A percentile compares a stretch with the other conserved stretches of the same genome.
phyloP scores from a whole-genome alignment of 2,329 filamentous ascomycete genomes.

The Delphinella strobiligena region DNA sequence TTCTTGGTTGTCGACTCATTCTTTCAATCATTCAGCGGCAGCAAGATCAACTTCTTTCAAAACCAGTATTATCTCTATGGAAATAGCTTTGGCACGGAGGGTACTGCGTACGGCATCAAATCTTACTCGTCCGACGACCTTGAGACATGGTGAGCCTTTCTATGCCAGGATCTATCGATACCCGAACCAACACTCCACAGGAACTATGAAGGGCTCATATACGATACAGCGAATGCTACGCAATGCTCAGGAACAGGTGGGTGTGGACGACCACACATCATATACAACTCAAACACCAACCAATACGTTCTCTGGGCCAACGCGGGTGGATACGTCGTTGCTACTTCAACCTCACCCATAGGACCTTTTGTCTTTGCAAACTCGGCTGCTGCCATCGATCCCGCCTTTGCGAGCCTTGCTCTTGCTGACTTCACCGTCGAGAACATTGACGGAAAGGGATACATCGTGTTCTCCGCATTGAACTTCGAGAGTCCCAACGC shows the following conservation, averaged over 20 bases:
- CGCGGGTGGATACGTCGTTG: constrained; percentile 15
- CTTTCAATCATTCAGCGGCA: constrained; percentile 7
- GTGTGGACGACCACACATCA: constrained; percentile 16
- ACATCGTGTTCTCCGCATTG: constrained; percentile 15
- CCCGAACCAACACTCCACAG: too few species aligned
- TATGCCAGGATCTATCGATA: too few species aligned
- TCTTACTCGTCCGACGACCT: constrained; percentile 15
- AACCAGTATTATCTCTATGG: constrained; percentile 16
- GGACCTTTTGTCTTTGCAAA: constrained; percentile 13
- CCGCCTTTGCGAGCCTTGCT: constrained; percentile 12
- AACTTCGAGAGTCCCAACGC: constrained; percentile 14
- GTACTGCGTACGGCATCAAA: constrained; percentile 15
- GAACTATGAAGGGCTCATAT: constrained; percentile 16
- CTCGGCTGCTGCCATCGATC: constrained; percentile 11
- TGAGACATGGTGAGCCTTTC: constrained; percentile 8
- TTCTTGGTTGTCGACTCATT: too few species aligned
- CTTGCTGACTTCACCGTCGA: constrained; percentile 15
- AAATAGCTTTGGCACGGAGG: constrained; percentile 15
- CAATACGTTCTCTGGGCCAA: constrained; percentile 17
- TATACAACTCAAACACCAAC: constrained; percentile 12
- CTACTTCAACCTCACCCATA: constrained; percentile 12
- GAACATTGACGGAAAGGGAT: constrained; percentile 11
- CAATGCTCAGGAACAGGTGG: constrained; percentile 10
- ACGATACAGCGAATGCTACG: constrained; percentile 8
- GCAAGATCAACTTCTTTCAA: constrained; percentile 15